phyloP scores from a whole-genome alignment of 140 eudicot species.

The Erigeron philadelphicus region DNA sequence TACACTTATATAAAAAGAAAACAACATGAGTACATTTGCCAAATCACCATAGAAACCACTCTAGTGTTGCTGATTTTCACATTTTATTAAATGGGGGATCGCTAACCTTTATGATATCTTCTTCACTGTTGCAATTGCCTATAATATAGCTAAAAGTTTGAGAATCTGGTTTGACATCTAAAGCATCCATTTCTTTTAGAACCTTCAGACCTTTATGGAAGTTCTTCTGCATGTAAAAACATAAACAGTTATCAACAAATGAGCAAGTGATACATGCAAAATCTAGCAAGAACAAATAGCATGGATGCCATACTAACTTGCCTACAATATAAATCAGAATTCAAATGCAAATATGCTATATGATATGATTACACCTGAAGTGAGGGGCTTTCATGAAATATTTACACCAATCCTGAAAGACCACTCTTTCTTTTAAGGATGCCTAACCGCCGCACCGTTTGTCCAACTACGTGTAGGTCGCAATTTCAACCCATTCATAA shows the following conservation, averaged over 20 bases:
- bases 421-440: no score
- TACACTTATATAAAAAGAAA: neutral
- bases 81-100: slow-evolving; percentile 1
- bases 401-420: no score
- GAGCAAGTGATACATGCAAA: slow-evolving; percentile 17
- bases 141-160: slow-evolving; percentile 78
- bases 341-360: slow-evolving; percentile 15
- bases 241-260: slow-evolving; percentile 13
- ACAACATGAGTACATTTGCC: neutral
- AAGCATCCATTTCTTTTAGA: slow-evolving; percentile 78
- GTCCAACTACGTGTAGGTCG: slow-evolving; percentile 9
- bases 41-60: slow-evolving; percentile 11
- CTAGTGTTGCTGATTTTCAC: neutral
- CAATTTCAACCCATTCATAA: slow-evolving; percentile 13
- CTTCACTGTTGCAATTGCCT: slow-evolving; percentile 47
- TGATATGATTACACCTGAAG: slow-evolving; percentile 9
- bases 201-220: slow-evolving; percentile 46
- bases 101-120: slow-evolving; percentile 61
- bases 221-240: slow-evolving; percentile 53
- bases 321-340: slow-evolving; percentile 11
- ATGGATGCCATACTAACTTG: slow-evolving; percentile 14
- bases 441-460: no score
- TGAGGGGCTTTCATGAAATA: slow-evolving; percentile 6
- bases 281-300: slow-evolving; percentile 11
- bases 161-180: slow-evolving; percentile 63